phyloP scores from a whole-genome alignment of 2,329 filamentous ascomycete genomes.

The Microsporum audouinii region DNA sequence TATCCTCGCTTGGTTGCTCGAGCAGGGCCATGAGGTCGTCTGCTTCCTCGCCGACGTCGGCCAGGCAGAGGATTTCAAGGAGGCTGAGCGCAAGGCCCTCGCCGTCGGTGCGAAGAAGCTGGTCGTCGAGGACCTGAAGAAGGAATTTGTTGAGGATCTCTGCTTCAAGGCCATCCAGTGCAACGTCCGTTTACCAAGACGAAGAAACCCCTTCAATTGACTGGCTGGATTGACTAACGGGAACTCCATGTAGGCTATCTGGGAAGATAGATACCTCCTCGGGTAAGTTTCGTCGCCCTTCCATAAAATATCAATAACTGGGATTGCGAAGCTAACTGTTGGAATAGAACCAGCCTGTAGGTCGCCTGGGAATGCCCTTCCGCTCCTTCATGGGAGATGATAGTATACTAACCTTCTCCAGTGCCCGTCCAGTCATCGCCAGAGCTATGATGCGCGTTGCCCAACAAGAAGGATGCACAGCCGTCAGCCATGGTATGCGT shows the following conservation, averaged over 20 bases:
- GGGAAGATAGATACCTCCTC: slow-evolving; percentile 55
- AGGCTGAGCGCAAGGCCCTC: slow-evolving; percentile 59
- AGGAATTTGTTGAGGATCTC: slow-evolving; percentile 69
- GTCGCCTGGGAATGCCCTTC: not conserved
- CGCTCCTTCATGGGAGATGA: not conserved
- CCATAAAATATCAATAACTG: not conserved
- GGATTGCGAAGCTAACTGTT: slow-evolving; percentile 14
- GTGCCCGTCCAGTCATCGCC: slow-evolving; percentile 38
- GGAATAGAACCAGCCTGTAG: slow-evolving; percentile 25
- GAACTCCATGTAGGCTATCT: slow-evolving; percentile 42
- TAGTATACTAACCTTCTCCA: not conserved
- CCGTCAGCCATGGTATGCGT: slow-evolving; percentile 28
- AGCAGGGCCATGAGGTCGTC: slow-evolving; percentile 48
- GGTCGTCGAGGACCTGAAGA: slow-evolving; percentile 52
- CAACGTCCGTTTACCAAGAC: slow-evolving; percentile 32
- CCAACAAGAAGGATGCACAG: slow-evolving; percentile 34
- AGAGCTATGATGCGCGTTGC: slow-evolving; percentile 34
- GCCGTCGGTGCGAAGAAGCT: slow-evolving; percentile 58
- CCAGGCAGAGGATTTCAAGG: slow-evolving; percentile 62
- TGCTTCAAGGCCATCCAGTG: slow-evolving; percentile 70
- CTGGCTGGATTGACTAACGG: not conserved
- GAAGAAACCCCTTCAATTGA: not conserved
- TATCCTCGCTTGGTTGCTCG: slow-evolving; percentile 37
- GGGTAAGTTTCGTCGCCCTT: slow-evolving; percentile 26
- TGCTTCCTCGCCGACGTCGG: slow-evolving; percentile 62